Evolutionary conservation across 2,329 filamentous ascomycete genomes (phyloP).

Genomic region (Fusarium torulosum): DNA sequence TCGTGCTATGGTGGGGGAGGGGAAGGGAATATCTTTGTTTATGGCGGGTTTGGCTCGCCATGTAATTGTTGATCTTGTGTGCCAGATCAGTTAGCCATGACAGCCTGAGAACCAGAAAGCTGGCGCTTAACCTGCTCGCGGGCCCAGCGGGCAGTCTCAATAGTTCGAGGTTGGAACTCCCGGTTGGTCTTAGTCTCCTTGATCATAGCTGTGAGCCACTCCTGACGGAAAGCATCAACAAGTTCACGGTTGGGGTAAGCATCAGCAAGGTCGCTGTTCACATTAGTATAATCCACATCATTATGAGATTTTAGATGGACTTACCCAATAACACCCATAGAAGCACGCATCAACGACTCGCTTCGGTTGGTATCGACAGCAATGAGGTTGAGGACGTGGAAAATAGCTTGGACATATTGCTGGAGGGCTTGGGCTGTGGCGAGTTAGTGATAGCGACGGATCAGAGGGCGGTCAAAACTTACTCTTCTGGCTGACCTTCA

Average conservation of each 20-base stretch:
- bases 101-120: slow-evolving; percentile 64
- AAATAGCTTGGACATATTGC: slow-evolving; percentile 86
- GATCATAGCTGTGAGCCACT: slow-evolving; percentile 91
- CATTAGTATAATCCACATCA: slow-evolving; percentile 25
- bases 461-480: slow-evolving; percentile 53
- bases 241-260: slow-evolving; percentile 93
- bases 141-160: slow-evolving; percentile 96
- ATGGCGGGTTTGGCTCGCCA: slow-evolving; percentile 16
- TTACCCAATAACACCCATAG: slow-evolving; percentile 97
- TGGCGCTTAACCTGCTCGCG: slow-evolving; percentile 98
- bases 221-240: slow-evolving; percentile 84
- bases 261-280: slow-evolving; percentile 85
- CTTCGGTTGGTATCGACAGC: slow-evolving; percentile 87
- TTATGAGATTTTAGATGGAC: slow-evolving; percentile 49
- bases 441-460: slow-evolving; percentile 45
- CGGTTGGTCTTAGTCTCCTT: slow-evolving; percentile 92
- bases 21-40: slow-evolving; percentile 31
- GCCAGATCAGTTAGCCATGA: slow-evolving; percentile 62
- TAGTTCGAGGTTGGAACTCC: slow-evolving; percentile 85
- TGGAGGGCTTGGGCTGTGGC: slow-evolving; percentile 74
- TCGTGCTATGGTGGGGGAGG: slow-evolving; percentile 52
- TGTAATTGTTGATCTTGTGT: neutral
- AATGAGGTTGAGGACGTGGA: slow-evolving; percentile 85
- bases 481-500: slow-evolving; percentile 87
- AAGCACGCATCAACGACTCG: slow-evolving; percentile 90